These are phyloP conservation scores for Geotrichum siamense DNA, from an alignment of 1,139 yeast genomes.

Conservation along the genomic window DNA sequence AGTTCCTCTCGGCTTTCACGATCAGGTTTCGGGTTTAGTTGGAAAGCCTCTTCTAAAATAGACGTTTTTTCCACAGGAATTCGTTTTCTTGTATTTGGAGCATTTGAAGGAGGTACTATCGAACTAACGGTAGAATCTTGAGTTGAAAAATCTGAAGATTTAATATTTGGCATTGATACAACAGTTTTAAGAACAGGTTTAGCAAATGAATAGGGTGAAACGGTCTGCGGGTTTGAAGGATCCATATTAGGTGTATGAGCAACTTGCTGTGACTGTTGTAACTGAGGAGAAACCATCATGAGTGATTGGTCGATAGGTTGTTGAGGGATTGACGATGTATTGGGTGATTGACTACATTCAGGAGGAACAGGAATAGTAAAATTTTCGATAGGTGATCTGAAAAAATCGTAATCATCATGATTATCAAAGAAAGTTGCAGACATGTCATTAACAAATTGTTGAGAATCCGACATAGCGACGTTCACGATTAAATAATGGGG, in stretches of 20 bases:
- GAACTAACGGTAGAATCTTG: neutral
- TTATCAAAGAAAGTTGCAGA: neutral
- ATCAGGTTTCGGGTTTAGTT: constrained; percentile 29
- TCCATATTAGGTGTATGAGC: neutral
- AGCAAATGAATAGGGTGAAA: neutral
- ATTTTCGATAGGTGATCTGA: neutral
- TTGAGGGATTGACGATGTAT: neutral
- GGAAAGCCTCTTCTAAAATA: constrained; percentile 27
- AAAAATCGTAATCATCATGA: neutral
- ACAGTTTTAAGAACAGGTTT: constrained; percentile 10
- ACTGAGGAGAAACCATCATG: neutral
- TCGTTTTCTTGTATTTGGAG: constrained; percentile 24
- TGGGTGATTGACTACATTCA: neutral
- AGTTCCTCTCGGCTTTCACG: constrained; percentile 27
- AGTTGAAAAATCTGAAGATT: constrained; percentile 4
- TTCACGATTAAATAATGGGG: no score
- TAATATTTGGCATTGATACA: constrained; percentile 10
- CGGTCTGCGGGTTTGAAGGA: neutral
- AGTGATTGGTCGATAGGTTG: neutral
- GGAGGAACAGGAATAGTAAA: neutral
- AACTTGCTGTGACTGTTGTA: neutral
- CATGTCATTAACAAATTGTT: neutral
- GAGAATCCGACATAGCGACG: neutral
- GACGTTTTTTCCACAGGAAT: constrained; percentile 28
- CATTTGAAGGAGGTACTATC: constrained; percentile 6